Evolutionary conservation across 257 asterid genomes (phyloP).

Genomic region (Solanum microdontum): DNA sequence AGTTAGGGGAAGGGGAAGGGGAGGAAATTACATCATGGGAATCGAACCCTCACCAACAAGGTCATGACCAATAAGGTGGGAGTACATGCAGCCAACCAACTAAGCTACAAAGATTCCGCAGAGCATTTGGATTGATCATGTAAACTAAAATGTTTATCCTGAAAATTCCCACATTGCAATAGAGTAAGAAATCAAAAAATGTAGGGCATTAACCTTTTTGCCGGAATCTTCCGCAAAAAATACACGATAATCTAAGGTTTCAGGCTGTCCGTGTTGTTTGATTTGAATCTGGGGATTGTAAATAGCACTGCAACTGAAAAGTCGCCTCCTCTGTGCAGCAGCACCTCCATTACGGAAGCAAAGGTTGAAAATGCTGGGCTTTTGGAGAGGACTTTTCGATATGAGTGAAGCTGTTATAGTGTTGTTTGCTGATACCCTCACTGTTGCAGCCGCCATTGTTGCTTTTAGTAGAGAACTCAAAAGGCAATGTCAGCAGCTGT

Average conservation of each 20-base stretch:
- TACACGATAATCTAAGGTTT: conserved; percentile 84
- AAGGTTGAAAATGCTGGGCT: conserved; percentile 26
- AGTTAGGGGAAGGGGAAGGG: background rate
- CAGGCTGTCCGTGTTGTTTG: conserved; percentile 79
- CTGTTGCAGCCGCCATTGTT: conserved; percentile 71
- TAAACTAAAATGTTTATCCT: background rate
- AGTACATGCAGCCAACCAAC: background rate
- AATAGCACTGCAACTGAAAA: conserved; percentile 62
- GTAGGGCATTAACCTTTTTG: conserved; percentile 40
- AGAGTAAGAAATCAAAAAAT: background rate
- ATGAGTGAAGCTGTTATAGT: conserved; percentile 36
- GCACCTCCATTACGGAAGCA: conserved; percentile 15
- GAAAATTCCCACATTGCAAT: background rate
- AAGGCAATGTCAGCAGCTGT: background rate
- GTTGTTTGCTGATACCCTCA: conserved; percentile 44
- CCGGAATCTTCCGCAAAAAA: conserved; percentile 72
- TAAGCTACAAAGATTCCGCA: background rate
- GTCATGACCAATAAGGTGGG: background rate
- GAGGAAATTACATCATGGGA: background rate
- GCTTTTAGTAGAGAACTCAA: background rate
- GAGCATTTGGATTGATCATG: background rate
- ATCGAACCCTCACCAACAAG: too few relatives aligned
- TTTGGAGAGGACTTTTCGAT: conserved; percentile 20
- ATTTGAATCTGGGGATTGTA: conserved; percentile 59
- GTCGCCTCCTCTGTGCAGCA: conserved; percentile 28